Evolutionary conservation across 108 stramenopile species (phyloP).

Genomic region (Conticribra weissflogii): DNA sequence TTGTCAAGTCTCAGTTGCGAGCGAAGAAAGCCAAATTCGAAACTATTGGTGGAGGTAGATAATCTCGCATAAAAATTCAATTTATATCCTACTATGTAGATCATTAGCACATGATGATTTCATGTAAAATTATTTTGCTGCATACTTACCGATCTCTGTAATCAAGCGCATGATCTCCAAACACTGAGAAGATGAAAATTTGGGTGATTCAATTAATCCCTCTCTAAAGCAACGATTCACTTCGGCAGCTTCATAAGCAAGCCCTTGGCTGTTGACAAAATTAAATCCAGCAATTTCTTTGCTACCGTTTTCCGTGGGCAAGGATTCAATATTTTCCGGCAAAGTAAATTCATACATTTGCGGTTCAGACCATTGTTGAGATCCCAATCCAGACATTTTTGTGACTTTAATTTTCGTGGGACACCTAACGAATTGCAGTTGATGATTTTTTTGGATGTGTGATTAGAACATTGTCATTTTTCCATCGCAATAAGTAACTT

Average conservation of each 20-base stretch:
- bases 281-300: slow-evolving; percentile 44
- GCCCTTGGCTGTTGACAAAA: slow-evolving; percentile 52
- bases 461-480: too few species aligned
- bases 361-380: slow-evolving; percentile 48
- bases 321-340: slow-evolving; percentile 31
- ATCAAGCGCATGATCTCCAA: slow-evolving; percentile 47
- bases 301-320: slow-evolving; percentile 16
- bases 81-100: too few species aligned
- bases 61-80: too few species aligned
- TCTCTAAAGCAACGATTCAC: slow-evolving; percentile 52
- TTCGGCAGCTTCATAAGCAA: slow-evolving; percentile 53
- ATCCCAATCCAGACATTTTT: slow-evolving; percentile 51
- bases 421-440: slow-evolving; percentile 43
- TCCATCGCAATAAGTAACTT: background rate
- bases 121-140: too few species aligned
- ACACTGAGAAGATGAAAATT: slow-evolving; percentile 40
- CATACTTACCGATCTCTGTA: slow-evolving; percentile 43
- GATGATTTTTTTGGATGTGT: too few species aligned
- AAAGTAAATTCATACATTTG: slow-evolving; percentile 33
- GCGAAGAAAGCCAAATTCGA: too few species aligned
- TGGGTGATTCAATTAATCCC: slow-evolving; percentile 42
- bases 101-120: too few species aligned
- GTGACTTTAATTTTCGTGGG: slow-evolving; percentile 50
- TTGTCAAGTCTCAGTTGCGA: too few species aligned
- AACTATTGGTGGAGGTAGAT: too few species aligned